A percentile compares a stretch with the other conserved stretches of the same genome.
Conservation (phyloP, 306 rosid species). For the Albizia julibrissin region DNA sequence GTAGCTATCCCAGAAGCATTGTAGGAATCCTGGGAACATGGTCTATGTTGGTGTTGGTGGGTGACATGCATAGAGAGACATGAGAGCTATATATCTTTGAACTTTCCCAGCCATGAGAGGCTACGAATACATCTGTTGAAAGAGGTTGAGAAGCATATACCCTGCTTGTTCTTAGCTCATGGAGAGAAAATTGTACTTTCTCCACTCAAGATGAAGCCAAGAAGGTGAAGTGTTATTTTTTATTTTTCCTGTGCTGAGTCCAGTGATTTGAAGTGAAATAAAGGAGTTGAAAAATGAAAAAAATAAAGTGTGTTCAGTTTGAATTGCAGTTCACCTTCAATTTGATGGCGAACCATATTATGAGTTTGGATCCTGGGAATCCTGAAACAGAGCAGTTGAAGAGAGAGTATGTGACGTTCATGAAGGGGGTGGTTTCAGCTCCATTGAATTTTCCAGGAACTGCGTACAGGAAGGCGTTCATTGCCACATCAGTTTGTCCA, state of each 20-base stretch:
- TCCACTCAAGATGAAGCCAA: conserved; percentile 88
- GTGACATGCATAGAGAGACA: conserved; percentile 77
- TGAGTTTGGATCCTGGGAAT: conserved; percentile 90
- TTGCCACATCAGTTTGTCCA: too few species aligned
- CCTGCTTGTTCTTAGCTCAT: conserved; percentile 60
- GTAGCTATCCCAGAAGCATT: too few species aligned
- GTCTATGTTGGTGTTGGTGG: conserved; percentile 88
- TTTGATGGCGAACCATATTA: conserved; percentile 80
- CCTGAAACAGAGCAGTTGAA: conserved; percentile 77
- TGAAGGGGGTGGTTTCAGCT: conserved; percentile 85
- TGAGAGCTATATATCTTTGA: conserved; percentile 67
- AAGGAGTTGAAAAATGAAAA: not conserved
- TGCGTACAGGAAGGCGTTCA: conserved; percentile 66
- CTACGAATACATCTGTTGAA: conserved; percentile 52
- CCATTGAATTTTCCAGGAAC: conserved; percentile 88
- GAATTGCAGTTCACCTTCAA: conserved; percentile 83
- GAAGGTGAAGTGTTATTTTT: conserved; percentile 48
- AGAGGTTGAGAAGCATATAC: conserved; percentile 65
- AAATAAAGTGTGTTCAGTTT: not conserved
- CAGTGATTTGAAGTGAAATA: not conserved
- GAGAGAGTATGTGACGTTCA: conserved; percentile 77
- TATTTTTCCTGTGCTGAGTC: not conserved
- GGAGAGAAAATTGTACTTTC: conserved; percentile 62
- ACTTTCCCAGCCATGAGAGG: conserved; percentile 63
- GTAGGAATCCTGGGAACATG: conserved; percentile 27